Base-by-base conservation (phyloP, 495 filamentous ascomycete genomes). In the Penicillium roqueforti region DNA sequence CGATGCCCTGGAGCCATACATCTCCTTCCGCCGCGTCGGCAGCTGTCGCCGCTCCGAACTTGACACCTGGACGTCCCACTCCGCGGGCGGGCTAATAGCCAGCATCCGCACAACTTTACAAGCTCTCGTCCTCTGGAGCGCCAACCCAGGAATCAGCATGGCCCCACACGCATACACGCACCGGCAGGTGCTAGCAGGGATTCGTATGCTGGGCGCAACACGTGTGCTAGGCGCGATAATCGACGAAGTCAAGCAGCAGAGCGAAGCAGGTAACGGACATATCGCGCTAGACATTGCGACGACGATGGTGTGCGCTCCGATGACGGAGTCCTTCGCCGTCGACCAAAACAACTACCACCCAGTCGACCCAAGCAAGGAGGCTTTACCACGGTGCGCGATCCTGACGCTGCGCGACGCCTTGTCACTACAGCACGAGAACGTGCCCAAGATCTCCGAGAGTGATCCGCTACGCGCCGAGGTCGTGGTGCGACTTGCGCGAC, bases 121-220 rank as follows among this genome's bases (percentile, higher is more conserved):
- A 44, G 75, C 75, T 5, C 80, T 96, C 0, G 73, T 87, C 1
- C 71, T 83, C 16, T 97, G 92, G 93, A 84, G 79, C 38, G 70
- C 85, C 4, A 79, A 82, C 48, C 79, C 82, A 0, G 80, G 80
- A 7, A 74, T 87, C 19, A 84, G 78, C 54, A 80, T 81, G 52
- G 81, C 85, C 34, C 87, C 90, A 7, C 81, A 87, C 1, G 77
- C 79, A 13, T 97, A 95, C 69, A 90, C 87, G 0, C 88, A 92
- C 64, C 83, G 87, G 13, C 88, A 90, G 51, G 68, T 93, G 6
- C 71, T 88, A 13, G 73, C 79, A 0, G 84, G 82, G 0, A 68
- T 86, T 49, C 80, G 81, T n/a, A 78, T 93, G 28, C 79, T 89
- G 1, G 91, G 91, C 46, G 79, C 89, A 0, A 74, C 69, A 20